Conservation (phyloP, 805 yeast species). For the Spathaspora boniae region DNA sequence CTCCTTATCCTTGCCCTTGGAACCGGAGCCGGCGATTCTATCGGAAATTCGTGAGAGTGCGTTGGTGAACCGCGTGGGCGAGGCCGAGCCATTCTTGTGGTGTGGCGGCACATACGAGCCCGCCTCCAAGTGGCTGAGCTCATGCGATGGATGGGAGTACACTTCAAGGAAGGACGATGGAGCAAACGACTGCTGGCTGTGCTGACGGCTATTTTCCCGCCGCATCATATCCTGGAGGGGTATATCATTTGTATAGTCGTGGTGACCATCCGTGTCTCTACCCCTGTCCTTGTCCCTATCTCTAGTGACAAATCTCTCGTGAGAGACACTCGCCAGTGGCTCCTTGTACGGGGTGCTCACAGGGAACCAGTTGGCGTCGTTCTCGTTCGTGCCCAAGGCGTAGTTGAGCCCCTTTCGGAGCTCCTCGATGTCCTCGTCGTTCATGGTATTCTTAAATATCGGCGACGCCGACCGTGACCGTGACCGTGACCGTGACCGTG, state of each 20-base stretch:
- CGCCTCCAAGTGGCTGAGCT: slow-evolving; percentile 15
- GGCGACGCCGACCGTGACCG: slow-evolving; percentile 1
- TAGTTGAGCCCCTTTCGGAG: slow-evolving; percentile 29
- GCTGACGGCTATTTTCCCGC: too few species aligned
- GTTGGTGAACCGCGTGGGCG: slow-evolving; percentile 23
- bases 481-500: not conserved
- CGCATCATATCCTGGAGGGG: slow-evolving; percentile 16
- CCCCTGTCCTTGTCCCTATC: too few species aligned
- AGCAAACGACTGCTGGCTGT: too few species aligned
- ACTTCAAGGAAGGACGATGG: too few species aligned
- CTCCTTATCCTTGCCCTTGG: slow-evolving; percentile 2
- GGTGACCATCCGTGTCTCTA: too few species aligned
- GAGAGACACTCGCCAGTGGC: too few species aligned
- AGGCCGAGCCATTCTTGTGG: slow-evolving; percentile 11
- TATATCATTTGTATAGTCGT: slow-evolving; percentile 16
- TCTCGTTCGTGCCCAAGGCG: slow-evolving; percentile 28
- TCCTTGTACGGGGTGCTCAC: slow-evolving; percentile 3
- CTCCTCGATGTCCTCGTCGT: slow-evolving; percentile 28
- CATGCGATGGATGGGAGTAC: too few species aligned
- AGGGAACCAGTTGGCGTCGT: slow-evolving; percentile 31
- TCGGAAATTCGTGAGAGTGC: slow-evolving; percentile 28
- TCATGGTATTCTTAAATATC: slow-evolving; percentile 3
- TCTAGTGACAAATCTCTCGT: too few species aligned
- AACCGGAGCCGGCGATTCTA: slow-evolving; percentile 34
- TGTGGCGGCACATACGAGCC: slow-evolving; percentile 10